A percentile compares a stretch with the other conserved stretches of the same genome.
phyloP scores from a whole-genome alignment of 495 filamentous ascomycete genomes.

The Pyrenopolyporus hunteri region DNA sequence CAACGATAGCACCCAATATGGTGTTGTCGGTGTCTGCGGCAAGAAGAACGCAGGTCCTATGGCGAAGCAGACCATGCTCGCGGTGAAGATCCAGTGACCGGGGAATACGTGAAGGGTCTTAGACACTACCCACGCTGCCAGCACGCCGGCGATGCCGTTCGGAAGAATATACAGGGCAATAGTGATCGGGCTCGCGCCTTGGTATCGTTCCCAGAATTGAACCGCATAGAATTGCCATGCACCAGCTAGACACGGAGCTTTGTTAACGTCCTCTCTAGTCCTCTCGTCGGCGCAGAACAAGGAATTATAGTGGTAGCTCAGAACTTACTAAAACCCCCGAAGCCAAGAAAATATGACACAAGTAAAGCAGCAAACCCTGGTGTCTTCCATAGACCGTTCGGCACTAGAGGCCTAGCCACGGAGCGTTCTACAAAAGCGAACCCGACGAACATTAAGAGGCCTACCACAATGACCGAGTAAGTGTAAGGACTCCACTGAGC shows the following conservation, averaged over 20 bases:
- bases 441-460: constrained; percentile 52
- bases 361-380: constrained; percentile 56
- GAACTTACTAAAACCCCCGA: constrained; percentile 46
- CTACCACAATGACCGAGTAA: constrained; percentile 59
- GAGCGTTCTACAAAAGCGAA: constrained; percentile 59
- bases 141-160: constrained; percentile 52
- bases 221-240: constrained; percentile 60
- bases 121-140: constrained; percentile 55
- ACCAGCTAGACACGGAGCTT: constrained; percentile 39
- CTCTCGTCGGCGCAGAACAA: no score
- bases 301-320: no score
- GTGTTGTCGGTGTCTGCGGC: constrained; percentile 50
- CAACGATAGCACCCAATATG: constrained; percentile 64
- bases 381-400: constrained; percentile 44
- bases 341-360: constrained; percentile 56
- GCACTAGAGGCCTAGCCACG: constrained; percentile 56
- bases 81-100: constrained; percentile 56
- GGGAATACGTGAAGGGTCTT: constrained; percentile 53
- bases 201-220: constrained; percentile 58
- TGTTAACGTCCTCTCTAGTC: not conserved
- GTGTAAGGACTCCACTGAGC: constrained; percentile 58
- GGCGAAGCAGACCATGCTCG: constrained; percentile 52
- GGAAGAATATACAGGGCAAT: constrained; percentile 53
- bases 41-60: constrained; percentile 52
- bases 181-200: constrained; percentile 46